Base-by-base conservation (phyloP, 163 green algal species). In the Coccomyxa subellipsoidea region DNA sequence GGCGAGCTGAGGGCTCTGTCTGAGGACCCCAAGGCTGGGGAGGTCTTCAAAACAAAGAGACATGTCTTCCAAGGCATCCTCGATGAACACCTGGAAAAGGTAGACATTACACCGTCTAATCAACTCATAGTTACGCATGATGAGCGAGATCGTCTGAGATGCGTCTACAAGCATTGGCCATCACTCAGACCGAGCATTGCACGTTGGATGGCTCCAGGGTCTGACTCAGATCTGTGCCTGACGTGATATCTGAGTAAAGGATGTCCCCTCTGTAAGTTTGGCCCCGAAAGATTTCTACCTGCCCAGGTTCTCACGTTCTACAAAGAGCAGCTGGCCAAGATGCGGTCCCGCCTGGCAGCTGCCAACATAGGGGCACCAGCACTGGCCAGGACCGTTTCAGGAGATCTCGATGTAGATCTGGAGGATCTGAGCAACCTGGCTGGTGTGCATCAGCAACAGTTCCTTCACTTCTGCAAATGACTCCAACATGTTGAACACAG, bases 51-150 rank as follows among this genome's bases (percentile, higher is more conserved):
- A 70, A 35, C 70, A 2, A 31, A 53, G 36, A 76, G 39, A 32
- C 7, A 73, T 34, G 47, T 83, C 31, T 76, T 83, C 40, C 70
- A 80, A 32, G 80, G 80, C 32, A 6, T 54, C 18, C 69, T 83
- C 34, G 80, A 83, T 70, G 29, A 39, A 21, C 23, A 83, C 69
- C 54, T 83, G 32, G 15, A 75, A 47, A 83, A 80, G 80, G 70
- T 80, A 29, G 15, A 37, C n/a, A n/a, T n/a, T n/a, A n/a, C n/a
- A n/a, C n/a, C n/a, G n/a, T n/a, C n/a, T n/a, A 73, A 37, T 18
- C 66, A 35, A 34, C 21, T 73, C 7, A 35, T 34, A 9, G 2
- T 34, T 27, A 72, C 10, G 66, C 29, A 34, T 73, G 66, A 54
- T 78, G n/a, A n/a, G n/a, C n/a, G n/a, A n/a, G n/a, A n/a, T n/a